Conservation (phyloP, 2,329 filamentous ascomycete species). For the Aspergillus oerlinghausenensis region DNA sequence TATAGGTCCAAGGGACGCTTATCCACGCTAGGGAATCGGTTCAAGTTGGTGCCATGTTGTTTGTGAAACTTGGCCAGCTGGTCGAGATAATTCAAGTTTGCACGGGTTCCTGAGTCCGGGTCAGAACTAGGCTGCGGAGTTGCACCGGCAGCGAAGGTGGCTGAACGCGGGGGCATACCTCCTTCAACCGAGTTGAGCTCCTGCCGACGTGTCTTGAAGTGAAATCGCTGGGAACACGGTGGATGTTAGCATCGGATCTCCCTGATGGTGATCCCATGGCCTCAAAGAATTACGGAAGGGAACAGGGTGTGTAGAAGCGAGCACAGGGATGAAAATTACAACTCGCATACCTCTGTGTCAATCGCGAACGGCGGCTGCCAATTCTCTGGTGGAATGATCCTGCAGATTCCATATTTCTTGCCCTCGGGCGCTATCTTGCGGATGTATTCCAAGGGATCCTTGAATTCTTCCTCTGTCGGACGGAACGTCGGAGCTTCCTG, state of each 20-base stretch:
- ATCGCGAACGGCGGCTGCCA: constrained; percentile 97
- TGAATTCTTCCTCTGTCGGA: constrained; percentile 90
- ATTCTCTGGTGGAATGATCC: constrained; percentile 85
- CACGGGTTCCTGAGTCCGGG: constrained; percentile 68
- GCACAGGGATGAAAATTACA: background rate
- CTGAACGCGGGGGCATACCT: constrained; percentile 54
- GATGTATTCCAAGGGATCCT: constrained; percentile 89
- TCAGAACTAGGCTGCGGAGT: constrained; percentile 36
- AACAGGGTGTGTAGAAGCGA: background rate
- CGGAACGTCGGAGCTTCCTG: constrained; percentile 86
- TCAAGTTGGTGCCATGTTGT: constrained; percentile 89
- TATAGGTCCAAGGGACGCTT: constrained; percentile 95
- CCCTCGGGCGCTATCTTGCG: constrained; percentile 86
- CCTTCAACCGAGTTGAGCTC: constrained; percentile 98
- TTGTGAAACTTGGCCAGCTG: constrained; percentile 95
- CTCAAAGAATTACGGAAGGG: background rate
- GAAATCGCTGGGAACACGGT: constrained; percentile 66
- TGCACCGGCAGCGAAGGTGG: constrained; percentile 25
- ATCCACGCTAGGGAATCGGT: constrained; percentile 91
- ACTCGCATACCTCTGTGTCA: constrained; percentile 76
- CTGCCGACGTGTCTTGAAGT: constrained; percentile 93
- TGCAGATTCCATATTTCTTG: constrained; percentile 83
- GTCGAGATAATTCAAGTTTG: constrained; percentile 93
- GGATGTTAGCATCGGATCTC: constrained; percentile 23
- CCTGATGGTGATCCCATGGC: background rate